Evolutionary conservation across 331 rosid species (phyloP), one percentile per base, ranked within the genome.

Genomic region (Cydonia oblonga): DNA sequence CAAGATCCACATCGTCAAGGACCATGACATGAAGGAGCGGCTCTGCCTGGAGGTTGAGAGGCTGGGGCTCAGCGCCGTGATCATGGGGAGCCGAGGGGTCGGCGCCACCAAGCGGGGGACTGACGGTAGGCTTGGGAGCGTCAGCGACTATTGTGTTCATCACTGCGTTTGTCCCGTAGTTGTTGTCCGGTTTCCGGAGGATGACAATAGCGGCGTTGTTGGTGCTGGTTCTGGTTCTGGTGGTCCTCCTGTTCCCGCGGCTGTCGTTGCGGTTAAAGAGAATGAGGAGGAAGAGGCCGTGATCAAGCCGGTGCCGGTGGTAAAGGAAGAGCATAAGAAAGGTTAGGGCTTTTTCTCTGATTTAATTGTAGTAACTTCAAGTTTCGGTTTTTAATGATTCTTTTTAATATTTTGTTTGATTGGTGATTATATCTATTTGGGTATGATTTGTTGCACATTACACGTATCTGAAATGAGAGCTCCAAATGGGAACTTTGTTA

Each of bases 1-100:
- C 80, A 91, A 93, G 96, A 93, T 90, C 80, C 98, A 93, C 77
- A 93, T 93, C 66, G 98, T 90, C 66, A 93, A 93, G 85, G 98
- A 93, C 35, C 98, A 93, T 53, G 98, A 93, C 79, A 93, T 90
- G 98, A 93, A 82, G 84, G 98, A 93, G 86, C 71, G 98, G 51
- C 80, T 93, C 0, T 93, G 98, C 71, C 40, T 93, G 66, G 98
- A 93, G 78, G 93, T 93, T 6, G 97, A 90, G 92, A 71, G 97
- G 65, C 86, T 93, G 1, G 96, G 98, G 19, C 89, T 93, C n/a
- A 89, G 90, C 53, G 92, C 98, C 0, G 89, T 93, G 42, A 93
- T 93, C 81, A 93, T 93, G 98, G 97, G 98, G 6, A 93, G 98
- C 74, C 86, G 98, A 2, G 98, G 98, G 2, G 91, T 93, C 4